Base-by-base conservation (phyloP, 148 eudicot genomes). In the Silene uniflora region DNA sequence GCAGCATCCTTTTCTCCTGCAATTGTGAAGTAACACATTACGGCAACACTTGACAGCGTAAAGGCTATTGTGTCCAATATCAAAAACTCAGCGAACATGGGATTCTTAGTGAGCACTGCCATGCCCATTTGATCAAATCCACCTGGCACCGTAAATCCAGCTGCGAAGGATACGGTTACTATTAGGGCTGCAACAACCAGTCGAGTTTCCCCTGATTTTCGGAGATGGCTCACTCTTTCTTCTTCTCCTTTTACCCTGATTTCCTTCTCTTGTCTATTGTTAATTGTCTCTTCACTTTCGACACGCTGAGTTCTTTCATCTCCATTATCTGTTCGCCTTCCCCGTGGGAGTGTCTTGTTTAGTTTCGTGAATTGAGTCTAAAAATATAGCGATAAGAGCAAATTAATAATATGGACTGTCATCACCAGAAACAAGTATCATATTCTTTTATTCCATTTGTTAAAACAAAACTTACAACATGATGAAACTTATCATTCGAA, bases 141-240 rank as follows among this genome's bases (percentile, higher is more conserved):
- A 11, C 77, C 77, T 0, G 77, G 77, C 3, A 75, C 10, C 10
- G 77, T 75, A 29, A 75, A 75, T 4, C 77, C 77, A 3, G 77
- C 77, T 3, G 77, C 52, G 49, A 75, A 75, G 1, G 77, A 75
- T 27, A 75, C 71, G 0, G 77, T 75, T n/a, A n/a, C n/a, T n/a
- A n/a, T n/a, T n/a, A n/a, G n/a, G n/a, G n/a, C n/a, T n/a, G n/a
- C n/a, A n/a, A n/a, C n/a, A n/a, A n/a, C n/a, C n/a, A n/a, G n/a
- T n/a, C n/a, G n/a, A n/a, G n/a, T n/a, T n/a, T n/a, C 60, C 0
- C 46, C 77, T 49, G 25, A 24, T 52, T 1, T 54, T 66, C 10
- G 64, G 1, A 47, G 1, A 0, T 7, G 1, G 7, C n/a, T 32
- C 7, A 44, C 13, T 3, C 23, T 61, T 25, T 61, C 64, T 61